Evolutionary conservation across 768 basidiomycete genomes (phyloP), one percentile per base, ranked within the genome.

Genomic region (Boletus edulis): DNA sequence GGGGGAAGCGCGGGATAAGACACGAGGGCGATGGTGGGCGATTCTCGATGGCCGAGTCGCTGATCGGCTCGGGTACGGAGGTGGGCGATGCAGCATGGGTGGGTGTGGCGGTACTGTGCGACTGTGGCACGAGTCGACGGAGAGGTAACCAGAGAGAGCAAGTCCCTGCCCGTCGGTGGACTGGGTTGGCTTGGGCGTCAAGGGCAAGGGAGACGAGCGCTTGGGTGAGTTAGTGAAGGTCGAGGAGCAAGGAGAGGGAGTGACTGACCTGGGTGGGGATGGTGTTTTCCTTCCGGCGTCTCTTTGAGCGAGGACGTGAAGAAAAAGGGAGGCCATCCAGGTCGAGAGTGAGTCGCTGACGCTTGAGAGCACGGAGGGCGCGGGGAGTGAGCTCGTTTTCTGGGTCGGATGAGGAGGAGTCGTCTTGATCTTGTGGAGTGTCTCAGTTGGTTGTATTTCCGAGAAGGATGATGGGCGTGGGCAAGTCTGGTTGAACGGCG

Each of bases 281-380:
- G 15, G 55, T 24, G 35, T 58, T 58, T 13, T 67, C 66, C 43
- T 57, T 72, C 6, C 68, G 63, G 7, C 66, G 67, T 46, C 57
- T 66, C 44, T 41, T 59, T 11, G 61, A 41, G 35, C 62, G 60
- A 1, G 47, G 11, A 14, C 62, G 59, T 14, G 52, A 11, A 1
- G 55, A 11, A 10, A 69, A 40, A n/a, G 63, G 62, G 44, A 69
- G 52, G n/a, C 59, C 58, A 42, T 70, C 67, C 27, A 50, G 55
- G 67, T 70, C 70, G 60, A 67, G 61, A 1, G 70, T 20, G 59
- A 68, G 68, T 1, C 70, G 68, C 29, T 63, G 69, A 5, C 69
- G 69, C 29, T 70, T 70, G 62, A 70, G 68, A 0, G 69, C 69
- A 41, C 69, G 71, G 41, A 70, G 70, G 2, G 69, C 69, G 51